A percentile compares a stretch with the other conserved stretches of the same genome.
Conservation (phyloP, 2,329 filamentous ascomycete genomes). For the Corinectria fuckeliana region DNA sequence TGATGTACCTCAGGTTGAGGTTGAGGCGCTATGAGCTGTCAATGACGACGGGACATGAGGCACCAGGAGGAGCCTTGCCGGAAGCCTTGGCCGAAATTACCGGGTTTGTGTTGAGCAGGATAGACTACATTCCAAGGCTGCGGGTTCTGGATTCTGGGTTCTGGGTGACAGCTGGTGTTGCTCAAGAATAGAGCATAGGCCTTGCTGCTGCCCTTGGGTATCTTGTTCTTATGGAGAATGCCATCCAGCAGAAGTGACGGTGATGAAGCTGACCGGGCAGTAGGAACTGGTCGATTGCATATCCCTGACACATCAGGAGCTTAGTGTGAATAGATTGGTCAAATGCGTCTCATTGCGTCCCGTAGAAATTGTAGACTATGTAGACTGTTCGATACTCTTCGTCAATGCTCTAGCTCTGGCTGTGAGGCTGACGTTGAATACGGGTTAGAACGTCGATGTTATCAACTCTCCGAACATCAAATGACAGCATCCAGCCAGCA, state of each 20-base stretch:
- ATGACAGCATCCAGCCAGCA: background rate
- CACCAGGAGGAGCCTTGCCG: background rate
- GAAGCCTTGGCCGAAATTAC: background rate
- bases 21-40: background rate
- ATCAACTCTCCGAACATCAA: background rate
- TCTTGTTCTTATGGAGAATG: no score
- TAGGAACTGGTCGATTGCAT: no score
- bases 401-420: background rate
- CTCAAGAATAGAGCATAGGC: no score
- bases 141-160: no score
- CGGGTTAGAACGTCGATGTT: background rate
- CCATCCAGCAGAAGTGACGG: no score
- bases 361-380: no score
- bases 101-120: background rate
- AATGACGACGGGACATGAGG: background rate
- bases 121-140: background rate
- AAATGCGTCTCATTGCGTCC: no score
- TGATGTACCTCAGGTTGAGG: background rate
- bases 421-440: background rate
- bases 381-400: background rate
- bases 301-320: no score
- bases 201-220: no score
- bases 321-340: no score
- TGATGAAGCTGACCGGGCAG: no score
- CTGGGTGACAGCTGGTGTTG: background rate